These are phyloP conservation scores for Fusarium albidum DNA, from an alignment of 2,329 filamentous ascomycete species.

Conservation along the genomic window DNA sequence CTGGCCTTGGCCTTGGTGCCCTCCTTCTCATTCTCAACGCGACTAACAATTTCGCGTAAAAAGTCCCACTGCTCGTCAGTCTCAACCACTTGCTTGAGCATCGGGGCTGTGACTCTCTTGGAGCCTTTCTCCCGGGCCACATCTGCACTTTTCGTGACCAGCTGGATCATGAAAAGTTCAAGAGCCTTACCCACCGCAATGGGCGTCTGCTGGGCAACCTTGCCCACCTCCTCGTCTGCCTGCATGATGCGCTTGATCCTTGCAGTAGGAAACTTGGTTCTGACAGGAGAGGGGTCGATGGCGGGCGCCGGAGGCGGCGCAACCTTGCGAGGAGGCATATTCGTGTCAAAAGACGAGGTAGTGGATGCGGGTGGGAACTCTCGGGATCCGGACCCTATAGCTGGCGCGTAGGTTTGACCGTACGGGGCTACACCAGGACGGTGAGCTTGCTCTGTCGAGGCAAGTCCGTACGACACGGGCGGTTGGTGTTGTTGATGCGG, in stretches of 20 bases:
- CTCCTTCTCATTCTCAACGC: constrained; percentile 72
- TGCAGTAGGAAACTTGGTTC: constrained; percentile 95
- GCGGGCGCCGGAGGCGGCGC: constrained; percentile 48
- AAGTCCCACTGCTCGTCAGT: constrained; percentile 96
- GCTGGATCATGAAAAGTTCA: constrained; percentile 96
- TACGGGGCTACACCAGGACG: constrained; percentile 20
- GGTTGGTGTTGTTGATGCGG: constrained; percentile 30
- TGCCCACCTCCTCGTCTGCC: constrained; percentile 97
- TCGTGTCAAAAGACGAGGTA: constrained; percentile 17
- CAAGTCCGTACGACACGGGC: constrained; percentile 21
- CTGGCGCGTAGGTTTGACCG: constrained; percentile 27
- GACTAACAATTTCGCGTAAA: constrained; percentile 86
- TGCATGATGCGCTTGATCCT: constrained; percentile 99
- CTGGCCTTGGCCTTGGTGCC: constrained; percentile 52
- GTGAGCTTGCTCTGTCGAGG: constrained; percentile 24
- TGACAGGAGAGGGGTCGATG: constrained; percentile 75
- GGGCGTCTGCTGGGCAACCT: constrained; percentile 96
- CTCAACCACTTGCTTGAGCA: constrained; percentile 90
- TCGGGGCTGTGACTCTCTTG: constrained; percentile 87
- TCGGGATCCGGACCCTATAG: constrained; percentile 8
- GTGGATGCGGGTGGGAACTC: constrained; percentile 19
- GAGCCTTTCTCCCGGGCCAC: constrained; percentile 84
- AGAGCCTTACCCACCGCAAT: constrained; percentile 96
- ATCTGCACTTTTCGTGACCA: constrained; percentile 87
- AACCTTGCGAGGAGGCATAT: constrained; percentile 48